Conservation (phyloP, 495 filamentous ascomycete species). For the Xanthoparmelia taractica region DNA sequence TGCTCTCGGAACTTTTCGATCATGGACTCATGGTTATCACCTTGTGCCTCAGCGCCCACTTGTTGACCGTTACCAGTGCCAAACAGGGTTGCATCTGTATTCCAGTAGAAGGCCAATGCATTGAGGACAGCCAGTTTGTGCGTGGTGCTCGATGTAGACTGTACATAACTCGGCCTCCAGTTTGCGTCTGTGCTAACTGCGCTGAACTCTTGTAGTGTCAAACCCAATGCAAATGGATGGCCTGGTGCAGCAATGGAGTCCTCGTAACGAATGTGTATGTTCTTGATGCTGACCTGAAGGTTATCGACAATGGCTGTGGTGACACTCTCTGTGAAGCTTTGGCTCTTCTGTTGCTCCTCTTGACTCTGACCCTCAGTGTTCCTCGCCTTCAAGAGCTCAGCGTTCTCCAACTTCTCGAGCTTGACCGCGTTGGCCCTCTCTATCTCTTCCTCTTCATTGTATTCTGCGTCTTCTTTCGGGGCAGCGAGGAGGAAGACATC, state of each 20-base stretch:
- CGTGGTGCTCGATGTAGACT: slow-evolving; percentile 69
- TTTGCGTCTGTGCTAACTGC: slow-evolving; percentile 89
- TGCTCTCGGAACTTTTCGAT: slow-evolving; percentile 65
- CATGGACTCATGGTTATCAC: slow-evolving; percentile 62
- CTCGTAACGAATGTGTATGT: slow-evolving; percentile 95
- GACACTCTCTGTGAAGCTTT: slow-evolving; percentile 91
- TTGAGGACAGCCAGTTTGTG: slow-evolving; percentile 88
- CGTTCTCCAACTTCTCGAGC: slow-evolving; percentile 95
- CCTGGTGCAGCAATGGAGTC: slow-evolving; percentile 92
- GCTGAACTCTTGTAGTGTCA: slow-evolving; percentile 91
- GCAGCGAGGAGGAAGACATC: slow-evolving; percentile 94
- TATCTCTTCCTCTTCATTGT: slow-evolving; percentile 86
- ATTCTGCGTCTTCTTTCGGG: slow-evolving; percentile 87
- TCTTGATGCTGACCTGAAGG: slow-evolving; percentile 92
- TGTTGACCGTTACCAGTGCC: slow-evolving; percentile 60
- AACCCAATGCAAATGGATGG: slow-evolving; percentile 85
- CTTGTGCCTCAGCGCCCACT: slow-evolving; percentile 55
- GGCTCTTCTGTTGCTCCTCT: slow-evolving; percentile 91
- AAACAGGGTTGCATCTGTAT: slow-evolving; percentile 79
- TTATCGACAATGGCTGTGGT: slow-evolving; percentile 97
- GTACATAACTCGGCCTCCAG: slow-evolving; percentile 92
- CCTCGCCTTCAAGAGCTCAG: slow-evolving; percentile 83
- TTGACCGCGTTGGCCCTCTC: slow-evolving; percentile 75
- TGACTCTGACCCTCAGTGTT: slow-evolving; percentile 86
- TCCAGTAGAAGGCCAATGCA: slow-evolving; percentile 91